Base-by-base conservation (phyloP, 1,139 yeast genomes). In the Chernovozyma aurita region DNA sequence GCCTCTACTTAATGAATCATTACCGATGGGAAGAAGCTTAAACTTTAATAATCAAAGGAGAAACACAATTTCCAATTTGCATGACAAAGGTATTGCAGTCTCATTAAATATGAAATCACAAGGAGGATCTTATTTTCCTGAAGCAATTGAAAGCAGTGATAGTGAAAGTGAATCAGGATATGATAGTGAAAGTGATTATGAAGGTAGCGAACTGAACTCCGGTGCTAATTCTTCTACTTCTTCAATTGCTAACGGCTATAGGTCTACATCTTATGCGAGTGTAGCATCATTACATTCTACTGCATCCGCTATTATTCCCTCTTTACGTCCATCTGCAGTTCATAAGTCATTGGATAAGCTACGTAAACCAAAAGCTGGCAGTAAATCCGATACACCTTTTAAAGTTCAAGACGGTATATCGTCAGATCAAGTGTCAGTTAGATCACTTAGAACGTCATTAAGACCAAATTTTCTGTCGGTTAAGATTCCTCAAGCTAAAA, bases 401-500 rank as follows among this genome's bases (percentile, higher is more conserved):
- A 38, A 33, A 18, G 33, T 21, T 4, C 14, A 36, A 24, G 34
- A 31, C 3, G 14, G 18, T 11, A 32, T 28, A 13, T 42, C 52
- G 4, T 38, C 49, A 1, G 63, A 57, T 36, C 55, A 48, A 16
- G 37, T 57, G 13, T 65, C 73, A 3, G 52, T 52, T 27, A 56
- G 56, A 41, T 65, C 68, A 3, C 57, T 63, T 2, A 51, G 50
- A 42, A 61, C 65, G 34, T 66, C 57, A 54, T 65, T 55, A 51
- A 68, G 78, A 33, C 94, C 95, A 0, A 80, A 81, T 37, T 87
- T 87, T 51, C 77, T 86, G 29, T 85, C 95, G 1, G 80, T 79
- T 35, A 82, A 87, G 33, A 74, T 85, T 36, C 95, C 95, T 1
- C 74, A 78, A 39, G 78, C 95, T 0, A 78, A 73, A 45, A 73